Evolutionary conservation across 2,329 filamentous ascomycete genomes (phyloP), one percentile per base, ranked within the genome.

Genomic region (Talaromyces funiculosus): DNA sequence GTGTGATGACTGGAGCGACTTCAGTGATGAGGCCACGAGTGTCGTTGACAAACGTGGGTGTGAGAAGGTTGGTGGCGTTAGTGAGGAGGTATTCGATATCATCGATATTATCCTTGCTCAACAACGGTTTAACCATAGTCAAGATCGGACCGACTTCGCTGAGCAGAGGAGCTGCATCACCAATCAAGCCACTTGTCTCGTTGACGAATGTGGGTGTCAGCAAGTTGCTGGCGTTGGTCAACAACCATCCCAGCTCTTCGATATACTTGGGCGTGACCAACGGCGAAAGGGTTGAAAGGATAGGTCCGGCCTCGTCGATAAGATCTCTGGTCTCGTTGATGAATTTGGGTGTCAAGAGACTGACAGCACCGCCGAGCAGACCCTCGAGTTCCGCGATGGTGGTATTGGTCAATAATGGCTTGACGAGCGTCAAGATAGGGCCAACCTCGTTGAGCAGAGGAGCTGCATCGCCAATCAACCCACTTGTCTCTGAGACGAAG

Each of bases 131-230:
- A 20, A 58, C 60, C 6, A 61, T 22, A 20, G 35, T 20, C 24
- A 58, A 31, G 38, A 58, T 53, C 31, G 56, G 55, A 20, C 31
- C 42, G 38, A 58, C 37, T 14, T 58, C 43, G 22, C 45, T 31
- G 20, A 61, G 38, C n/a, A 47, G 26, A 33, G 60, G 60, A 22
- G 37, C 60, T 4, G 56, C 45, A 22, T 63, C 57, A 51, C 61
- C 63, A 54, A 70, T 64, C 29, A 70, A 37, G 18, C 49, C 55
- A 22, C 49, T 57, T 26, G 67, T 68, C 51, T 69, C 67, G 33
- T 69, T 63, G 43, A 71, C 68, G 43, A 69, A 69, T 29, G 58
- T 61, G 16, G 64, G 58, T 3, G 69, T 70, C 22, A 71, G 59
- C 26, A 71, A 62, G 38, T 64, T 63, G 53, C 64, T 67, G 54